phyloP scores from a whole-genome alignment of 139 green algal genomes.

The Chlamydomonas incerta region DNA sequence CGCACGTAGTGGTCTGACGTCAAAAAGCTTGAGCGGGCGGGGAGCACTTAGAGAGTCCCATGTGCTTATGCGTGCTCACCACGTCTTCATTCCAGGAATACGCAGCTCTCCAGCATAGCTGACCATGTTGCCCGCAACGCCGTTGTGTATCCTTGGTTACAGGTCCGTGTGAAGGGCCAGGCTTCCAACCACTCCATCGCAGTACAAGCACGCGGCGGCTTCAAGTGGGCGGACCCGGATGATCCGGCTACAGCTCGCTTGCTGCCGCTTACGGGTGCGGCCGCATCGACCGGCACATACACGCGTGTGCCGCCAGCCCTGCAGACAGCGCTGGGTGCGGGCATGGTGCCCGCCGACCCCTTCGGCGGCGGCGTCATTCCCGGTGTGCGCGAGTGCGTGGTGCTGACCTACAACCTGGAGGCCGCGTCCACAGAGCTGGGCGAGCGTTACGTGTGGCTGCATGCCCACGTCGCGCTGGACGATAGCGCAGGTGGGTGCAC shows the following conservation, averaged over 20 bases:
- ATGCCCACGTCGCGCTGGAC: constrained; percentile 35
- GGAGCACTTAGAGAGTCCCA: too few relatives aligned
- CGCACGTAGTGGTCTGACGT: too few relatives aligned
- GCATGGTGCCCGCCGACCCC: background rate
- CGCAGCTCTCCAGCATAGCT: too few relatives aligned
- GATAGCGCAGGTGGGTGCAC: constrained; percentile 47
- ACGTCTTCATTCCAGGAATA: too few relatives aligned
- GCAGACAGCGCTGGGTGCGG: background rate
- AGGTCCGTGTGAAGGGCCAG: constrained; percentile 28
- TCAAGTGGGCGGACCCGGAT: constrained; percentile 27
- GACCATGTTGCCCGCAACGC: too few relatives aligned
- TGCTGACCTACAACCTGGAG: constrained; percentile 30
- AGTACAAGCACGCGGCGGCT: constrained; percentile 18
- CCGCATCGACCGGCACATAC: background rate
- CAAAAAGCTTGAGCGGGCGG: too few relatives aligned
- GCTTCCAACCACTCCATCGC: background rate
- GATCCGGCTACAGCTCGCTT: background rate
- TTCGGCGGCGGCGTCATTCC: background rate
- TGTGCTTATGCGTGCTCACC: too few relatives aligned
- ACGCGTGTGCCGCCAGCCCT: background rate
- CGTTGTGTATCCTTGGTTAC: background rate
- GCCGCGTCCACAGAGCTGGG: background rate
- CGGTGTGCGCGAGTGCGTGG: constrained; percentile 40
- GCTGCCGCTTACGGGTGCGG: background rate
- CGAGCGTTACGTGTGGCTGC: constrained; percentile 45